Conservation (phyloP, 495 filamentous ascomycete species). For the Pseudoneurospora amorphoporcata region DNA sequence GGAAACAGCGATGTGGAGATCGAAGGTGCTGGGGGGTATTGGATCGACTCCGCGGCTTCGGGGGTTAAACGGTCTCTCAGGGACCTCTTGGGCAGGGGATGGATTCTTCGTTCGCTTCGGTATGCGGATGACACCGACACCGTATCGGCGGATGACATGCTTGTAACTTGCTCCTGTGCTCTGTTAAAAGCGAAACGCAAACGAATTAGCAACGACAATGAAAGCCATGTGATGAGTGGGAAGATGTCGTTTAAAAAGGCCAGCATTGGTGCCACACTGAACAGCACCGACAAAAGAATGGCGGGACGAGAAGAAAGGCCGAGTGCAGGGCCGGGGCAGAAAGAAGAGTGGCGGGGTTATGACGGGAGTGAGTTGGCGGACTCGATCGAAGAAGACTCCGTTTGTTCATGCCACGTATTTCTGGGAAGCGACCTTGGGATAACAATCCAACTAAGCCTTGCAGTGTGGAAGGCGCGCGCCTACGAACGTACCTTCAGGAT, state of each 20-base stretch:
- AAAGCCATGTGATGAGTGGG: neutral
- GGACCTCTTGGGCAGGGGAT: constrained; percentile 79
- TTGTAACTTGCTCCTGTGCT: constrained; percentile 17
- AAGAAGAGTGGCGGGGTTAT: neutral
- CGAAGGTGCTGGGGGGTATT: constrained; percentile 64
- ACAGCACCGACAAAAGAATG: neutral
- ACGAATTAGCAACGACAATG: constrained; percentile 7
- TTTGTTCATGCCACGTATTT: neutral
- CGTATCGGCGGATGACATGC: constrained; percentile 55
- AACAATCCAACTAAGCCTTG: neutral
- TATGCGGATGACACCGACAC: constrained; percentile 61
- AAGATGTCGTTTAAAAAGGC: neutral
- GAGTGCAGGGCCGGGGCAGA: neutral
- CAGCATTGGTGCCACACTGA: neutral
- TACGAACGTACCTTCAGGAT: constrained; percentile 12
- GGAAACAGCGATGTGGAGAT: constrained; percentile 63
- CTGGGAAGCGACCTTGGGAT: neutral
- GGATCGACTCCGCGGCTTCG: constrained; percentile 71
- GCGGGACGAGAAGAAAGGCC: neutral
- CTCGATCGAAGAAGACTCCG: neutral
- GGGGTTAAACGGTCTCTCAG: constrained; percentile 76
- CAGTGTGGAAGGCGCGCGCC: neutral
- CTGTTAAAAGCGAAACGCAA: constrained; percentile 2
- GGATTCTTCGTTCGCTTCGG: constrained; percentile 65
- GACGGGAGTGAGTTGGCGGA: neutral